Evolutionary conservation across 306 rosid genomes (phyloP), one percentile per base, ranked within the genome.

Genomic region (Cucumis cinereus): DNA sequence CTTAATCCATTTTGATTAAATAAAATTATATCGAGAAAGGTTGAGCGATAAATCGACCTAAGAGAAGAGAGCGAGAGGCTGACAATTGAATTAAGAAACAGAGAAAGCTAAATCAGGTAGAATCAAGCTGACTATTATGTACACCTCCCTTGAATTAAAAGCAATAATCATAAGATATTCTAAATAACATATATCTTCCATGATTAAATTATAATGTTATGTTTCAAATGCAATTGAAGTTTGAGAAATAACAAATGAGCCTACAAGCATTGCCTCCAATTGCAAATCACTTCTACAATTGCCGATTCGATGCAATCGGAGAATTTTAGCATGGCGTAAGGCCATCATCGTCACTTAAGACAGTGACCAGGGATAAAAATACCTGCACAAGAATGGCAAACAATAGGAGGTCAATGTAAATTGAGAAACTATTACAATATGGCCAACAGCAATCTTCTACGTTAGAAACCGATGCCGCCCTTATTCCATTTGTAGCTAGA

Each of bases 361-460:
- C 54, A 75, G 86, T 84, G 96, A 89, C 83, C 77, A 24, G 56
- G 79, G 80, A 85, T n/a, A 90, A 86, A 88, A 92, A 85, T 88
- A 93, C 91, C 90, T 89, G 92, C 88, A 91, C 90, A 87, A 56
- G 73, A 88, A 85, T 82, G 84, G 84, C 80, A 80, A 81, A 91
- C 83, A 81, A 87, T 88, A 87, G 83, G 88, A 84, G 87, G 87
- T 77, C 77, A 79, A 72, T 81, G 74, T 75, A 74, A 79, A 79
- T 45, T 17, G 47, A 78, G 60, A 81, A 83, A 79, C 82, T 70
- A 24, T 45, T 45, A 70, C 57, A 47, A 75, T 76, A 87, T 79
- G 78, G 87, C 82, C 82, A 73, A 81, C 76, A 54, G 62, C 78
- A 80, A 82, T 83, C 87, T 80, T 78, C 75, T 26, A 40, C 40